Percentiles rank a stretch among this genome's conserved stretches.
These are phyloP conservation scores for Oenanthe javanica DNA, from an alignment of 140 eudicot genomes.

Conservation along the genomic window DNA sequence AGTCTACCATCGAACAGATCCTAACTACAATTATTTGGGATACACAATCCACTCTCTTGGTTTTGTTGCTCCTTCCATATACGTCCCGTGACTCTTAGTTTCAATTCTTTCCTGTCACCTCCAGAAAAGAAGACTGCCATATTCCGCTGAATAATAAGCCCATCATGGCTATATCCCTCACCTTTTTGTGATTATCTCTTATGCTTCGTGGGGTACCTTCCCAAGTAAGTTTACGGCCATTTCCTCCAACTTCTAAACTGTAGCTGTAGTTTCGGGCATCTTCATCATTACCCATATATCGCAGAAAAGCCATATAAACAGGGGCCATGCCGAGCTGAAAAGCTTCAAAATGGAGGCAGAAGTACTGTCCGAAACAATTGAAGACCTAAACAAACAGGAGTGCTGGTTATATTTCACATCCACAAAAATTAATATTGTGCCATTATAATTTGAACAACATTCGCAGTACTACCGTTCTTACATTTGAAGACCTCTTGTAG, in stretches of 20 bases:
- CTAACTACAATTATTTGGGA: conserved; percentile 56
- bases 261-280: conserved; percentile 76
- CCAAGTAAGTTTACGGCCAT: conserved; percentile 79
- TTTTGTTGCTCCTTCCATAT: conserved; percentile 86
- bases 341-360: conserved; percentile 91
- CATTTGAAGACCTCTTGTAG: background rate
- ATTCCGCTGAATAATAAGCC: conserved; percentile 75
- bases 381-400: conserved; percentile 42
- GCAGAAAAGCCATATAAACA: conserved; percentile 87
- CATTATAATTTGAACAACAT: background rate
- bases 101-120: conserved; percentile 81
- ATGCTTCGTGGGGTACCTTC: conserved; percentile 94
- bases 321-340: conserved; percentile 93
- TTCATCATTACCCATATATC: conserved; percentile 84
- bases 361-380: conserved; percentile 82
- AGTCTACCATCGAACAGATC: no score
- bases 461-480: no score
- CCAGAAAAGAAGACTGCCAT: conserved; percentile 96
- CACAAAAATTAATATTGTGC: background rate
- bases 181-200: conserved; percentile 77
- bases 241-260: conserved; percentile 89
- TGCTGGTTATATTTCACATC: background rate
- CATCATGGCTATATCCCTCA: conserved; percentile 89
- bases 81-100: conserved; percentile 82
- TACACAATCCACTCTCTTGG: conserved; percentile 56